Evolutionary conservation across 106 monocot species (phyloP).

Genomic region (Vanilla planifolia): DNA sequence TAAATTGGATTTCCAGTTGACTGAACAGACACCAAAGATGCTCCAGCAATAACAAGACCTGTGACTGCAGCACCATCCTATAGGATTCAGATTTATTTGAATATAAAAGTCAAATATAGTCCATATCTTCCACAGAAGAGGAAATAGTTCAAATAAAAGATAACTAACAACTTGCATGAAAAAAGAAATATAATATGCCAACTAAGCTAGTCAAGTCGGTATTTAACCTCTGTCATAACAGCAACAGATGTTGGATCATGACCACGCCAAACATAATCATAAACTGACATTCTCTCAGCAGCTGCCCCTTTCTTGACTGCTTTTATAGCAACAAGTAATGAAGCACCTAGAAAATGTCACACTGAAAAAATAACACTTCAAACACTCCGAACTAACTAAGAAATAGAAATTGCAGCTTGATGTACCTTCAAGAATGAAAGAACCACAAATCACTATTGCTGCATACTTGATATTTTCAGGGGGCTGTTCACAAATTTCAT

Average conservation of each 20-base stretch:
- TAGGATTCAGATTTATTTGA: constrained; percentile 6
- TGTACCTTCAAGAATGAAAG: constrained; percentile 94
- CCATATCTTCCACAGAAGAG: not conserved
- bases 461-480: constrained; percentile 99
- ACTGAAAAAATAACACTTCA: not conserved
- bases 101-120: constrained; percentile 1
- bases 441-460: constrained; percentile 96
- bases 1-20: constrained; percentile 95
- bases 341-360: constrained; percentile 52
- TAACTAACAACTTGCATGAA: not conserved
- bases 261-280: constrained; percentile 96
- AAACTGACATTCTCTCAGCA: constrained; percentile 85
- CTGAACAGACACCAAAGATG: constrained; percentile 85
- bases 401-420: not conserved
- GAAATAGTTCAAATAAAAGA: not conserved
- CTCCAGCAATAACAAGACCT: constrained; percentile 88
- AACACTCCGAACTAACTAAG: not conserved
- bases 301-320: constrained; percentile 98
- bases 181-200: not conserved
- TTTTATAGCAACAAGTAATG: constrained; percentile 91
- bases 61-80: constrained; percentile 99
- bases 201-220: not conserved
- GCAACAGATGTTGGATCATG: constrained; percentile 99
- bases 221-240: constrained; percentile 92
- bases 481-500: constrained; percentile 34